Evolutionary conservation across 2,329 filamentous ascomycete species (phyloP).

Genomic region (Fusarium coffeatum): DNA sequence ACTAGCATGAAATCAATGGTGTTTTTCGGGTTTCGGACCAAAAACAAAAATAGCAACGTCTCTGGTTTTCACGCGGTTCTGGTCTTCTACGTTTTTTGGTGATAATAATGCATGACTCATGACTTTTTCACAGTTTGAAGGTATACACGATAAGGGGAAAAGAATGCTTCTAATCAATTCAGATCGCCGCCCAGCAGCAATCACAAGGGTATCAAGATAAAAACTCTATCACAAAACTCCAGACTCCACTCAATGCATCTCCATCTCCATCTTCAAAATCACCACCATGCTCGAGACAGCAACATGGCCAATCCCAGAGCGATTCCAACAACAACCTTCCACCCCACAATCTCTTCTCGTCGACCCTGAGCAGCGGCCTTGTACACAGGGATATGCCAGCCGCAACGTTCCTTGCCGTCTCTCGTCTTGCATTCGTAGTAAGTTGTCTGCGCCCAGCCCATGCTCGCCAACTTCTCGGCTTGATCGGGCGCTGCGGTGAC

Average conservation of each 20-base stretch:
- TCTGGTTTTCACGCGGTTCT: conserved; percentile 24
- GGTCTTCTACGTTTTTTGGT: conserved; percentile 1
- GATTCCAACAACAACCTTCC: conserved; percentile 29
- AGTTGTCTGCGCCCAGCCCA: conserved; percentile 51
- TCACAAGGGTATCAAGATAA: conserved; percentile 31
- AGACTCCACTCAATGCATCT: conserved; percentile 28
- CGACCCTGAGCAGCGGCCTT: conserved; percentile 43
- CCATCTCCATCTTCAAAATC: background rate
- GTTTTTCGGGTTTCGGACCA: conserved; percentile 55
- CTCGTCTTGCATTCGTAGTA: conserved; percentile 51
- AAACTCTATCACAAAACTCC: conserved; percentile 31
- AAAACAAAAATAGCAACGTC: conserved; percentile 46
- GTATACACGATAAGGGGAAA: background rate
- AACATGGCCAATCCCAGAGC: conserved; percentile 22
- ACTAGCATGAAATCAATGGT: conserved; percentile 59
- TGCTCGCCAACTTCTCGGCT: conserved; percentile 44
- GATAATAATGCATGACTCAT: conserved; percentile 22
- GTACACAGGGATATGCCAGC: conserved; percentile 52
- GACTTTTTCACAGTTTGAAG: background rate
- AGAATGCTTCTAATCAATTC: conserved; percentile 4
- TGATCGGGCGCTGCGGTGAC: conserved; percentile 51
- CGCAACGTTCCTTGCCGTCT: conserved; percentile 49
- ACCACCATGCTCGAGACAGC: conserved; percentile 20
- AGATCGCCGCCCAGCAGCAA: conserved; percentile 32
- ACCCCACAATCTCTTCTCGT: conserved; percentile 36